Percentiles rank a stretch among this genome's conserved stretches.
Evolutionary conservation across 225 moss, liverwort and hornwort species (phyloP).

Genomic region (Antitrichia curtipendula): DNA sequence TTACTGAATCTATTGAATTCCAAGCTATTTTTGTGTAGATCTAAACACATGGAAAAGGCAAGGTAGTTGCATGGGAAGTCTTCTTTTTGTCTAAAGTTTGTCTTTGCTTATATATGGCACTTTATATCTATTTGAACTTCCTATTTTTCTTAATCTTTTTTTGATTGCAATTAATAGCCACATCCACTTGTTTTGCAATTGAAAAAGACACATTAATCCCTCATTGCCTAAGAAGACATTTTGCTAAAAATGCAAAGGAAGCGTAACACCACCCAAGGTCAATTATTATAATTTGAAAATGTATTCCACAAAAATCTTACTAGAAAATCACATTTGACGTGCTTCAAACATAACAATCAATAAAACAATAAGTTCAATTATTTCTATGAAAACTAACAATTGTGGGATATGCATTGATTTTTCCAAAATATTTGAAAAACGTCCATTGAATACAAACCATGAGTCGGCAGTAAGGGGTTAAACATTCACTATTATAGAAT

Average conservation of each 20-base stretch:
- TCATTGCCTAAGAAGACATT: fast-evolving
- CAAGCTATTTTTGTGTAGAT: fast-evolving
- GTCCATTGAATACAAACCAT: too few relatives aligned
- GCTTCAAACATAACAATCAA: neutral
- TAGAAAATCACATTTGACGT: fast-evolving
- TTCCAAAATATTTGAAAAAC: fast-evolving
- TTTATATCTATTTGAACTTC: too few relatives aligned
- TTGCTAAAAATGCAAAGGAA: neutral
- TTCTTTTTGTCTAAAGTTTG: neutral
- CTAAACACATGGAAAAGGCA: fast-evolving
- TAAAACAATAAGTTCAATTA: neutral
- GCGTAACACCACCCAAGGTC: neutral
- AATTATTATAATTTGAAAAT: neutral
- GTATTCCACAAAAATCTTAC: neutral
- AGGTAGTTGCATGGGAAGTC: neutral
- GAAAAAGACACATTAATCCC: fast-evolving
- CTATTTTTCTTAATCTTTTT: fast-evolving
- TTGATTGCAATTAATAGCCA: neutral
- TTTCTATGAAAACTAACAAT: too few relatives aligned
- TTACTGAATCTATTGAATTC: neutral
- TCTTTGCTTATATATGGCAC: fast-evolving
- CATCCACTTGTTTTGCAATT: neutral
- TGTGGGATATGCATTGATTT: too few relatives aligned
- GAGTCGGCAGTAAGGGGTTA: fast-evolving
- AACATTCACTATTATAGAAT: neutral